Conservation (phyloP, 495 filamentous ascomycete species). For the Penicillium lividum region DNA sequence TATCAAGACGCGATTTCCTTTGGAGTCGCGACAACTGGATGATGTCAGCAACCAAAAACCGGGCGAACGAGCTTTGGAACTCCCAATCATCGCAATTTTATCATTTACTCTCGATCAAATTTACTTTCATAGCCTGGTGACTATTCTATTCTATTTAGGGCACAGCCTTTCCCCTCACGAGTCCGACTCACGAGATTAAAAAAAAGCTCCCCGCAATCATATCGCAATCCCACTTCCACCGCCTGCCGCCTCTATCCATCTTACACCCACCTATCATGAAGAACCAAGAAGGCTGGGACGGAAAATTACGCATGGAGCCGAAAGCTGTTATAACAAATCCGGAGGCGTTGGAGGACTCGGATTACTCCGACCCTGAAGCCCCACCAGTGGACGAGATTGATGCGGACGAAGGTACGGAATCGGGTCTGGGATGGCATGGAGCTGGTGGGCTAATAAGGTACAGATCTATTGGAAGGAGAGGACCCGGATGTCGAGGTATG, state of each 20-base stretch:
- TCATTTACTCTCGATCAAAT: not conserved
- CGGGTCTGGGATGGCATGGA: conserved; percentile 12
- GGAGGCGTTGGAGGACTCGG: conserved; percentile 76
- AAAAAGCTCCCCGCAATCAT: conserved; percentile 29
- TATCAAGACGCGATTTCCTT: not conserved
- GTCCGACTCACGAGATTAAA: conserved; percentile 6
- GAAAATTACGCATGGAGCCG: conserved; percentile 75
- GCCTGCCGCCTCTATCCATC: conserved; percentile 18
- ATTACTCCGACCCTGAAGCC: conserved; percentile 83
- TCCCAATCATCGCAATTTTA: not conserved
- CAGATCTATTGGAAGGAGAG: conserved; percentile 68
- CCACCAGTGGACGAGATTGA: conserved; percentile 72
- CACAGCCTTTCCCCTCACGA: conserved; percentile 8
- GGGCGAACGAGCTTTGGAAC: not conserved
- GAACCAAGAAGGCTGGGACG: conserved; percentile 87
- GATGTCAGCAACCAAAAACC: not conserved
- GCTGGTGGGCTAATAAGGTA: conserved; percentile 9
- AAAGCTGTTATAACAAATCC: conserved; percentile 67
- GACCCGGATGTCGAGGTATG: conserved; percentile 58
- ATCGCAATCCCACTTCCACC: conserved; percentile 25
- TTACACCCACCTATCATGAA: conserved; percentile 35
- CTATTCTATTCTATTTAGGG: not conserved
- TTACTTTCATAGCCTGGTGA: too few relatives aligned
- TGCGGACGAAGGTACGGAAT: conserved; percentile 72
- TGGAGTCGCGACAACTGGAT: not conserved